Evolutionary conservation across 345 rosid genomes (phyloP).

Genomic region (Iberis pinnata): DNA sequence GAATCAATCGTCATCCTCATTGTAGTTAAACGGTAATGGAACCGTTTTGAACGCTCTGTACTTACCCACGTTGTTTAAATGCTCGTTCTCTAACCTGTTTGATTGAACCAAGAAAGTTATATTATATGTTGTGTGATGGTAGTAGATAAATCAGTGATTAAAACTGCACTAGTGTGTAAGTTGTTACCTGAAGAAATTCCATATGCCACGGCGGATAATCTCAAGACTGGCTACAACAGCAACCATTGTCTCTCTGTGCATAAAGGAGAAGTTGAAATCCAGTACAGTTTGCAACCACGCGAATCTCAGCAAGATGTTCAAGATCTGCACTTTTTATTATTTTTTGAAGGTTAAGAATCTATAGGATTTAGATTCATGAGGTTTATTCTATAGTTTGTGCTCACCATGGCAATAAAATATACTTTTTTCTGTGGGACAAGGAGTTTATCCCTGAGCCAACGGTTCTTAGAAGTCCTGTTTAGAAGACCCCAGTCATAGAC

Average conservation of each 20-base stretch:
- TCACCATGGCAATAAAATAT: slow-evolving; percentile 54
- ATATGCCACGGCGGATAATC: slow-evolving; percentile 65
- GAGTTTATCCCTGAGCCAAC: slow-evolving; percentile 69
- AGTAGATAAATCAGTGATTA: not conserved
- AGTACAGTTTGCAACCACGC: slow-evolving; percentile 70
- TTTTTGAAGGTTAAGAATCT: not conserved
- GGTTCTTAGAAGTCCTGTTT: slow-evolving; percentile 45
- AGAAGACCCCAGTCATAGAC: slow-evolving; percentile 75
- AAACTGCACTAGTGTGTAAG: not conserved
- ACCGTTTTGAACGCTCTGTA: slow-evolving; percentile 68
- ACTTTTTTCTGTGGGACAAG: slow-evolving; percentile 44
- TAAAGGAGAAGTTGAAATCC: slow-evolving; percentile 23
- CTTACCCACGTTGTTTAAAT: slow-evolving; percentile 62
- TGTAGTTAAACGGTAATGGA: slow-evolving; percentile 59
- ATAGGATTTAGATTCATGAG: not conserved
- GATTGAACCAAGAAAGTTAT: slow-evolving; percentile 14
- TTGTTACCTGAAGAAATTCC: slow-evolving; percentile 64
- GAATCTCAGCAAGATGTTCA: slow-evolving; percentile 49
- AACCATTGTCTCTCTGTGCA: slow-evolving; percentile 39
- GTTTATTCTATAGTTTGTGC: slow-evolving; percentile 7
- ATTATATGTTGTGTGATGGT: not conserved
- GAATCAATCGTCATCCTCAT: slow-evolving; percentile 53
- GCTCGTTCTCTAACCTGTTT: slow-evolving; percentile 63
- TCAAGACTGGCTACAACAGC: slow-evolving; percentile 60
- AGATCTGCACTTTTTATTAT: slow-evolving; percentile 23